Conservation (phyloP, 495 filamentous ascomycete species). For the Penicillium turbatum region DNA sequence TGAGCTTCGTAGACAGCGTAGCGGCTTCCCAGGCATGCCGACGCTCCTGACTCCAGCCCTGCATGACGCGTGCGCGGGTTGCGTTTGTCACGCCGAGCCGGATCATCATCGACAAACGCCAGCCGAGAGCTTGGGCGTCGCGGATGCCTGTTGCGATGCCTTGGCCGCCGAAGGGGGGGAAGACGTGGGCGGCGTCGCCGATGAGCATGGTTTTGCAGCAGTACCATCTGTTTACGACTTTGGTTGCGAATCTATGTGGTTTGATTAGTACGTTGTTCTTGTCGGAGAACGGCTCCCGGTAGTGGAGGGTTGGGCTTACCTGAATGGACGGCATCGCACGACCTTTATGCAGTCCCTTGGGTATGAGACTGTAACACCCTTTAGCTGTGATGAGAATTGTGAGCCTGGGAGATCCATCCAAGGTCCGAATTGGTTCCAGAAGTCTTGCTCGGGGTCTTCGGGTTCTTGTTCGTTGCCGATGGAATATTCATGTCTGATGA, state of each 20-base stretch:
- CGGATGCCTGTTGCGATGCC: slow-evolving; percentile 39
- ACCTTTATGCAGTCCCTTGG: slow-evolving; percentile 41
- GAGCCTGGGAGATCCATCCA: neutral
- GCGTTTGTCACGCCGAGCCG: neutral
- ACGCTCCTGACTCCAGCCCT: neutral
- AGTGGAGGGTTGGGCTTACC: slow-evolving; percentile 20
- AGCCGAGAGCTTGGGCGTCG: slow-evolving; percentile 28
- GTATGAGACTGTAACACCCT: slow-evolving; percentile 21
- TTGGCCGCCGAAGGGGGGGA: slow-evolving; percentile 48
- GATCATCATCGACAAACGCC: slow-evolving; percentile 38
- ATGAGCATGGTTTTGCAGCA: slow-evolving; percentile 32
- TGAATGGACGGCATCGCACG: slow-evolving; percentile 42
- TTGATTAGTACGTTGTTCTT: neutral
- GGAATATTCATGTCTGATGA: neutral
- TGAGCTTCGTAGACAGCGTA: neutral
- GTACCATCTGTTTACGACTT: slow-evolving; percentile 43
- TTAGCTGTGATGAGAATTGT: neutral
- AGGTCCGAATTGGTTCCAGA: slow-evolving; percentile 9
- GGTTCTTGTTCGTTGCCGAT: neutral
- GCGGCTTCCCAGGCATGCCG: neutral
- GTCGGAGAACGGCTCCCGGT: neutral
- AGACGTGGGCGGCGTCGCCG: slow-evolving; percentile 47
- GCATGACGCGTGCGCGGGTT: neutral
- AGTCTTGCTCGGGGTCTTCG: neutral
- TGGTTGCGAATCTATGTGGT: neutral